Conservation (phyloP, 805 yeast genomes). For the Cyberlindnera amylophila region DNA sequence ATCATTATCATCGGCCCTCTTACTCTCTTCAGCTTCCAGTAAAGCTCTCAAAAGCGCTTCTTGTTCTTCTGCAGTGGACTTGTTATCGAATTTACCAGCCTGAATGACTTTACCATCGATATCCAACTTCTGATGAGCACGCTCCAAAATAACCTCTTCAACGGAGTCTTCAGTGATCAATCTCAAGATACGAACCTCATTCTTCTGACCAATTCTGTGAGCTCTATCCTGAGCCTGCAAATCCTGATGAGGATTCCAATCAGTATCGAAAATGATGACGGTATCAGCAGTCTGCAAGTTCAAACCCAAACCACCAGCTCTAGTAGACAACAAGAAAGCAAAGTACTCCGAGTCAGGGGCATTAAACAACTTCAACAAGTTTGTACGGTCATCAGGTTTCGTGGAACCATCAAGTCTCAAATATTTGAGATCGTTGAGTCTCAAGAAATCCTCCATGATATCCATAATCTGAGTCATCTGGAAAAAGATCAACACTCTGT, state of each 20-base stretch:
- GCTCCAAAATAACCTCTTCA: slow-evolving; percentile 76
- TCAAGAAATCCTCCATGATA: slow-evolving; percentile 79
- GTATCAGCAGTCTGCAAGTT: slow-evolving; percentile 87
- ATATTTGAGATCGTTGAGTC: slow-evolving; percentile 63
- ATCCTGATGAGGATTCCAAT: slow-evolving; percentile 92
- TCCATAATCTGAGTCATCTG: slow-evolving; percentile 92
- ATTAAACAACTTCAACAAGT: slow-evolving; percentile 67
- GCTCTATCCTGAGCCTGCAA: slow-evolving; percentile 89
- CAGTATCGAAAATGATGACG: slow-evolving; percentile 81
- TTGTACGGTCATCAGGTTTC: slow-evolving; percentile 79
- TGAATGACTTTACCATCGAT: slow-evolving; percentile 88
- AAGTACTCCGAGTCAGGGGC: slow-evolving; percentile 75
- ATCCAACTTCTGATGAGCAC: slow-evolving; percentile 79
- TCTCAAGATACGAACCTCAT: slow-evolving; percentile 78
- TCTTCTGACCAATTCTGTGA: slow-evolving; percentile 85
- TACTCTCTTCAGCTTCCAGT: slow-evolving; percentile 63
- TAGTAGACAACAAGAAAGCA: slow-evolving; percentile 73
- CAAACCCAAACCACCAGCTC: slow-evolving; percentile 88
- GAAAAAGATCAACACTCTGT: slow-evolving; percentile 76
- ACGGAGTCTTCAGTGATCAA: slow-evolving; percentile 79
- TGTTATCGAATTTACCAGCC: slow-evolving; percentile 87
- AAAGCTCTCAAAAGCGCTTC: slow-evolving; percentile 72
- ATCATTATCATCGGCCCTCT: slow-evolving; percentile 48
- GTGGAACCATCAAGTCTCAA: slow-evolving; percentile 80
- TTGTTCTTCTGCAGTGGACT: slow-evolving; percentile 83